Base-by-base conservation (phyloP, 2,329 filamentous ascomycete species). In the Aspergillus fischeri region DNA sequence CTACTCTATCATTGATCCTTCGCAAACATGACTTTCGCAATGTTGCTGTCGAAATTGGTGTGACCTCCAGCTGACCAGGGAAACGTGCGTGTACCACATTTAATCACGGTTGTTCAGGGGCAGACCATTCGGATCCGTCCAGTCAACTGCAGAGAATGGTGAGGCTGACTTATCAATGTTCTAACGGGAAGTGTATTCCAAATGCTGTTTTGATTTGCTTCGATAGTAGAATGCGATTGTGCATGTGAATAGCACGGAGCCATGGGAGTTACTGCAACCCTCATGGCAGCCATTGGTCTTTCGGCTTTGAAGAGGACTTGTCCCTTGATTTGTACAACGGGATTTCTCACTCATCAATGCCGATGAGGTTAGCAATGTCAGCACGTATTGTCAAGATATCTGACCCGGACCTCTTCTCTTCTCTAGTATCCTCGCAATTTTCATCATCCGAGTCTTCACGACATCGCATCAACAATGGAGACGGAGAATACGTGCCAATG, bases 401-500 rank as follows among this genome's bases (percentile, higher is more conserved):
- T 14, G 27, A 14, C n/a, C 5, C 8, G 3, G 28, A 29, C 50
- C 51, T 24, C 29, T 4, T 20, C 17, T 14, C 38, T 51, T 25
- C 41, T 42, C 28, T 32, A 20, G 11, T 21, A 4, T 11, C 6
- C 35, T 32, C 24, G 3, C 10, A 9, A 32, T 24, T 24, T 9
- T 17, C 27, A 20, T 35, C 50, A 24, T 29, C 35, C 49, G 21
- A 20, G 52, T 49, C 49, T 49, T 14, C 32, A 48, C 2, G 35
- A 47, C 11, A 28, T 21, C 21, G 38, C 27, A 17, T 10, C 49
- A 28, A 24, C 27, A 8, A 65, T 67, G 63, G 60, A 59, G 14
- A n/a, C 55, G 9, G 59, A 62, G 24, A 49, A 9, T 20, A 25
- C 53, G 10, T 70, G 68, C 49, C 59, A 59, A n/a, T 70, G 68